Conservation (phyloP, 2,329 filamentous ascomycete species). For the Rhexocercosporidium sp. region DNA sequence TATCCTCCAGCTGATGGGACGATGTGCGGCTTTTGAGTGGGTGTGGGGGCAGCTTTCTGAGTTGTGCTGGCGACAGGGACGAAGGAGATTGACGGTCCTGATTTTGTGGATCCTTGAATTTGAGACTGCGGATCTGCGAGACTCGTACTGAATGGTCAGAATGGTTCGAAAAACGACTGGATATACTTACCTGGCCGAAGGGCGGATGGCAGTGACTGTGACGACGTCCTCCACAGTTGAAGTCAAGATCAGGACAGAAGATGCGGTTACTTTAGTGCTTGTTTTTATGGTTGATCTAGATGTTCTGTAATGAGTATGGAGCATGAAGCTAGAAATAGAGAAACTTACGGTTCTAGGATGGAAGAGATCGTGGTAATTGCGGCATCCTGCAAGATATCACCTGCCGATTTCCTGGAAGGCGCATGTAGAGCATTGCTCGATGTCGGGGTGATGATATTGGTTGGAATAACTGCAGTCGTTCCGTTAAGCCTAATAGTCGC, state of each 20-base stretch:
- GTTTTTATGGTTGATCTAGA: not conserved
- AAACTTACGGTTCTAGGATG: not conserved
- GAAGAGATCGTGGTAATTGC: not conserved
- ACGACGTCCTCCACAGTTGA: not conserved
- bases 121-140: not conserved
- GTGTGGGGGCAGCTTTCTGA: not conserved
- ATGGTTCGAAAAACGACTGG: not conserved
- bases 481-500: not conserved
- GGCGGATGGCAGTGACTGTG: not conserved
- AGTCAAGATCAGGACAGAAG: not conserved
- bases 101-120: not conserved
- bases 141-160: not conserved
- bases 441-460: not conserved
- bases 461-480: not conserved
- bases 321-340: no score
- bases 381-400: not conserved
- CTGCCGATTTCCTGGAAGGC: not conserved
- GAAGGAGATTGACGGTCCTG: not conserved
- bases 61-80: not conserved
- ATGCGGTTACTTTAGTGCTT: not conserved
- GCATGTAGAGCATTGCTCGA: not conserved
- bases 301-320: not conserved
- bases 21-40: not conserved
- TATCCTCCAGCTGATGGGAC: conserved; percentile 22
- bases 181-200: not conserved